Conservation (phyloP, 2,329 filamentous ascomycete genomes). For the Chaetomium olivaceum region DNA sequence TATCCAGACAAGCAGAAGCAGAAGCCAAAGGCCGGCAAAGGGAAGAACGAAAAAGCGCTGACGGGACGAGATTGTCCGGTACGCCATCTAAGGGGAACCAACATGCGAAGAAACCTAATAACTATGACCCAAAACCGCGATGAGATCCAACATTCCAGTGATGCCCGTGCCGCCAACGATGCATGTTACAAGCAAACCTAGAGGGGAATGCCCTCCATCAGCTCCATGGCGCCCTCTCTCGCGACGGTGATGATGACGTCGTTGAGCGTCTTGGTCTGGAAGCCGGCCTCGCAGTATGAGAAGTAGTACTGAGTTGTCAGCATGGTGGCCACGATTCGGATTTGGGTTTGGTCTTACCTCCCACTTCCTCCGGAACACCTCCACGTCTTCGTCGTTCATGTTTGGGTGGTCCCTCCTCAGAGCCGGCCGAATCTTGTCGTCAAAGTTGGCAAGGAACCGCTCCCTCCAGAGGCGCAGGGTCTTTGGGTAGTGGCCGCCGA, state of each 20-base stretch:
- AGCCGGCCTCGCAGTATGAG: constrained; percentile 72
- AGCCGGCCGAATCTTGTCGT: constrained; percentile 59
- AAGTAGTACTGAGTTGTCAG: constrained; percentile 65
- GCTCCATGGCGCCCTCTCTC: constrained; percentile 63
- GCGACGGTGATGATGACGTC: constrained; percentile 72
- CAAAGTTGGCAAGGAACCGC: constrained; percentile 64
- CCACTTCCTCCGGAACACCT: constrained; percentile 72
- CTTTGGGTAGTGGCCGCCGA: constrained; percentile 72
- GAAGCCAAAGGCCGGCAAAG: constrained; percentile 44
- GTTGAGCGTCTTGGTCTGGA: constrained; percentile 69
- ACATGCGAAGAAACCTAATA: background rate
- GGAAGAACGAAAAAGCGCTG: constrained; percentile 44
- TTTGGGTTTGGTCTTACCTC: constrained; percentile 49
- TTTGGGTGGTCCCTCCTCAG: constrained; percentile 57
- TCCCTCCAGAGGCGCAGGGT: constrained; percentile 69
- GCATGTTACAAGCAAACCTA: constrained; percentile 36
- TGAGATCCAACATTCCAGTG: background rate
- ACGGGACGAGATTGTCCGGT: constrained; percentile 16
- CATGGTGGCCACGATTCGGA: background rate
- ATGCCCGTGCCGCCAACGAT: background rate
- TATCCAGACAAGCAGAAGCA: constrained; percentile 49
- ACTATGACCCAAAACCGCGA: background rate
- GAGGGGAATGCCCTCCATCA: constrained; percentile 70
- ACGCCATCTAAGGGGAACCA: background rate
- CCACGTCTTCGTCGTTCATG: constrained; percentile 62